These are phyloP conservation scores for Nephelium lappaceum DNA, from an alignment of 345 rosid genomes.

Conservation along the genomic window DNA sequence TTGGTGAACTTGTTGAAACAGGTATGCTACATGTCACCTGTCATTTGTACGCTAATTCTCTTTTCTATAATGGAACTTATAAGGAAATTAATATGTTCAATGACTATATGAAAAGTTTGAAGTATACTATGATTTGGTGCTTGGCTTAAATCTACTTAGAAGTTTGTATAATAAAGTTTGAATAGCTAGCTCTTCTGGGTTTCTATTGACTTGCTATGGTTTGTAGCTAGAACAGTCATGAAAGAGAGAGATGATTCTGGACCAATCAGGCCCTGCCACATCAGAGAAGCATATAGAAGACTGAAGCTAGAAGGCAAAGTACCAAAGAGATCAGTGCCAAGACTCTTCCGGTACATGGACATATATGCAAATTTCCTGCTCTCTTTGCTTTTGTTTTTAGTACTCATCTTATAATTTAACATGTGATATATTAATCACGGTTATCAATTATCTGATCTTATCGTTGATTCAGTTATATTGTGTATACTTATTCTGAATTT, in stretches of 20 bases:
- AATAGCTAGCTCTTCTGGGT: background rate
- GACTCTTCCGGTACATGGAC: slow-evolving; percentile 69
- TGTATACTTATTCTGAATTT: background rate
- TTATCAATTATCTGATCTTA: background rate
- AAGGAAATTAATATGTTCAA: background rate
- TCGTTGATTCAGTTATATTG: background rate
- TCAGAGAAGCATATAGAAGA: slow-evolving; percentile 88
- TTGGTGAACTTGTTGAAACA: slow-evolving; percentile 97
- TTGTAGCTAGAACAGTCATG: slow-evolving; percentile 87
- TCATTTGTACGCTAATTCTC: background rate
- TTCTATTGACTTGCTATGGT: background rate
- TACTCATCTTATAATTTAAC: background rate
- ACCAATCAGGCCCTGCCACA: slow-evolving; percentile 95
- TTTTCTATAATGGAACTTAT: background rate
- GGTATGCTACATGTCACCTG: slow-evolving; percentile 37
- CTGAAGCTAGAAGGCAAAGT: slow-evolving; percentile 87
- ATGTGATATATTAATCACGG: too few relatives aligned
- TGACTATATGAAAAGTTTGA: background rate
- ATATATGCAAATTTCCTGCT: background rate
- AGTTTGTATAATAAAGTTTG: background rate
- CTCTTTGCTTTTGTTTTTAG: background rate
- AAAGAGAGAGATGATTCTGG: slow-evolving; percentile 88
- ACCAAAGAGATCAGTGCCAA: slow-evolving; percentile 82
- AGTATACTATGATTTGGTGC: background rate
- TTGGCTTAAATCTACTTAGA: background rate